Percentiles rank a stretch among this genome's conserved stretches.
Evolutionary conservation across 768 basidiomycete species (phyloP).

Genomic region (Boletellus emodensis): DNA sequence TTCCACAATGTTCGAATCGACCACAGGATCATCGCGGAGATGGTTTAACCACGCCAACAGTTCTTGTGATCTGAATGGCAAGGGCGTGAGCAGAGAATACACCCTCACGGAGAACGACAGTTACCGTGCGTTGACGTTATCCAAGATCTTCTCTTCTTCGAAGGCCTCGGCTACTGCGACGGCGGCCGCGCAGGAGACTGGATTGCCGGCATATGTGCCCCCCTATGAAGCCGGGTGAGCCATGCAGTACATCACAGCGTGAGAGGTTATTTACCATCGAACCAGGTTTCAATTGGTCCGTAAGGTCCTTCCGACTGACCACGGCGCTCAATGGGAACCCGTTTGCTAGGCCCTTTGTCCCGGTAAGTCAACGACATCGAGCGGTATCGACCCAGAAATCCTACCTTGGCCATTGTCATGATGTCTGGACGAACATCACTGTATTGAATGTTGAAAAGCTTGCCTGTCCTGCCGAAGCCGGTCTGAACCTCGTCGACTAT

Average conservation of each 20-base stretch:
- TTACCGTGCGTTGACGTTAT: constrained; percentile 73
- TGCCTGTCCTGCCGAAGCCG: constrained; percentile 87
- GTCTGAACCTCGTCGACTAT: constrained; percentile 87
- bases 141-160: constrained; percentile 73
- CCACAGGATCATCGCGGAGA: constrained; percentile 49
- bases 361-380: constrained; percentile 5
- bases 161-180: constrained; percentile 77
- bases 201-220: constrained; percentile 90
- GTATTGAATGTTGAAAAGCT: constrained; percentile 76
- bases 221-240: constrained; percentile 42
- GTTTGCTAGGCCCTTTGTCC: constrained; percentile 69
- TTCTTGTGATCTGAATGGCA: constrained; percentile 56
- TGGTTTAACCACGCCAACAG: constrained; percentile 58
- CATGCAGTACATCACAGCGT: background rate
- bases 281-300: constrained; percentile 75
- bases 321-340: constrained; percentile 93
- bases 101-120: constrained; percentile 7
- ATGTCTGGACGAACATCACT: constrained; percentile 87
- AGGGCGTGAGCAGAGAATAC: background rate
- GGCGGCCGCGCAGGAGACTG: constrained; percentile 89
- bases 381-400: background rate
- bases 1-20: constrained; percentile 68
- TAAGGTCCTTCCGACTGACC: constrained; percentile 74
- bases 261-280: constrained; percentile 52
- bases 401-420: constrained; percentile 81